phyloP scores from a whole-genome alignment of 257 asterid species.

The Jaltomata sinuosa region DNA sequence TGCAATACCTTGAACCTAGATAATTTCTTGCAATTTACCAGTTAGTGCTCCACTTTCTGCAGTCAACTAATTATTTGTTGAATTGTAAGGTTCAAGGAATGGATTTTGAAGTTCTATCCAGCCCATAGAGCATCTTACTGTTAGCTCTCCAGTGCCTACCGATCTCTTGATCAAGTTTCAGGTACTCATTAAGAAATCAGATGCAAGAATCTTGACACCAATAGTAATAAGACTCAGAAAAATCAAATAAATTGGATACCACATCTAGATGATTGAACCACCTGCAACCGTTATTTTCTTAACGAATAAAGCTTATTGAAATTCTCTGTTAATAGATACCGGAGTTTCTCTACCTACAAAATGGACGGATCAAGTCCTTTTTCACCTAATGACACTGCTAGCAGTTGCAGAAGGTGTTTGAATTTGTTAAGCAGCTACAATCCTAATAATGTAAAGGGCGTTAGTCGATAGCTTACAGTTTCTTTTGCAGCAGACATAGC shows the following conservation, averaged over 20 bases:
- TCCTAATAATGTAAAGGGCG: neutral
- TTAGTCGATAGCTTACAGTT: constrained; percentile 48
- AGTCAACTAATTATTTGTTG: neutral
- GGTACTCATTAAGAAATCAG: neutral
- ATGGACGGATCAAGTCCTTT: neutral
- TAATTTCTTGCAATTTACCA: neutral
- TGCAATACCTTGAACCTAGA: neutral
- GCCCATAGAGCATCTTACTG: neutral
- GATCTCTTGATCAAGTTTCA: neutral
- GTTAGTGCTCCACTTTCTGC: neutral
- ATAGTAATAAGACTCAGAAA: neutral
- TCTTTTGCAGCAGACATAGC: constrained; percentile 99
- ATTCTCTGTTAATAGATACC: neutral
- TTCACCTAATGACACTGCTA: neutral
- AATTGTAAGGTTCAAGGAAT: neutral
- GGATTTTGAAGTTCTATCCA: neutral
- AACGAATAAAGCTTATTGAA: neutral
- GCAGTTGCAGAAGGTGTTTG: neutral
- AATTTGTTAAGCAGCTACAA: neutral
- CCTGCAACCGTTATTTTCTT: neutral
- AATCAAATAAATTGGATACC: neutral
- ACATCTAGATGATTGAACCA: neutral
- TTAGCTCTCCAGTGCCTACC: neutral
- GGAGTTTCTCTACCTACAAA: neutral
- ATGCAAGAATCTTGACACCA: neutral